Conservation (phyloP, 768 basidiomycete species). For the Mycena capillaripes region DNA sequence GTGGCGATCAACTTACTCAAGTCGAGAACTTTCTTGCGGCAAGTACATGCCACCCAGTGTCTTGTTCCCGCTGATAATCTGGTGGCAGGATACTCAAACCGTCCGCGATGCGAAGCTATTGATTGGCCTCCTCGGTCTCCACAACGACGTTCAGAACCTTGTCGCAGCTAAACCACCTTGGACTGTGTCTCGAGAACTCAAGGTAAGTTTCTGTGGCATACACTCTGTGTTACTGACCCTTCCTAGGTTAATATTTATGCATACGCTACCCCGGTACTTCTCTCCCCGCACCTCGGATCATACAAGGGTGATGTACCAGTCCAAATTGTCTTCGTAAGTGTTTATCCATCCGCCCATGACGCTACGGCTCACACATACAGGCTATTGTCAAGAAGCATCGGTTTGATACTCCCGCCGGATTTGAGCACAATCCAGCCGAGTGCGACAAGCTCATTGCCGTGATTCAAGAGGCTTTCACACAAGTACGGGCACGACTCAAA, state of each 20-base stretch:
- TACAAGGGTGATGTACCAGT: neutral
- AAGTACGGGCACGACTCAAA: neutral
- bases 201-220: neutral
- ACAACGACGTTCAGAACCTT: neutral
- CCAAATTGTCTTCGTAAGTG: neutral
- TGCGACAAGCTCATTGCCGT: neutral
- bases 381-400: slow-evolving; percentile 5
- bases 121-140: neutral
- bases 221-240: neutral
- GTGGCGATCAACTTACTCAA: neutral
- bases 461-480: neutral
- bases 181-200: neutral
- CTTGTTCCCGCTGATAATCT: neutral
- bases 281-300: neutral
- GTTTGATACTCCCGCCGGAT: slow-evolving; percentile 10
- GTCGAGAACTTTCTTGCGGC: neutral
- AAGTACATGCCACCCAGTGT: neutral
- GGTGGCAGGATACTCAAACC: neutral
- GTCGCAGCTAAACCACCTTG: neutral
- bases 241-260: neutral
- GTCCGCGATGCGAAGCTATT: neutral
- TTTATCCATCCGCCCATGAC: too few species aligned
- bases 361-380: neutral
- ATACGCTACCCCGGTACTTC: neutral
- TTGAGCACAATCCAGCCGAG: slow-evolving; percentile 18